phyloP scores from a whole-genome alignment of 1,284 basidiomycete genomes.

The Cerrena zonata region DNA sequence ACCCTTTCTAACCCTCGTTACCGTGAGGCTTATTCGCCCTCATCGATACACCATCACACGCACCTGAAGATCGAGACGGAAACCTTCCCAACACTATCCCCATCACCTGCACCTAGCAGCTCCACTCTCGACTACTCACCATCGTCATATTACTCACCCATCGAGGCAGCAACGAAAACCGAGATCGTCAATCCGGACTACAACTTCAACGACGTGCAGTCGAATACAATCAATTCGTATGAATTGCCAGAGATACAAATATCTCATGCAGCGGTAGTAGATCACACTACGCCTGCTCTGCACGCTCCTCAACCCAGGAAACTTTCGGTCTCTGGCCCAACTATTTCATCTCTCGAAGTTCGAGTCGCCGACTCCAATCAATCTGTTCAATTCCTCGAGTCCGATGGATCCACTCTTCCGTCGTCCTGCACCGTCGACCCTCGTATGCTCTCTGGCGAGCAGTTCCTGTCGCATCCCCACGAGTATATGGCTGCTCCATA shows the following conservation, averaged over 20 bases:
- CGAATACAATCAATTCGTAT: neutral
- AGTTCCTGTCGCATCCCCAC: too few relatives aligned
- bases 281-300: neutral
- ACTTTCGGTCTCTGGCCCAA: too few relatives aligned
- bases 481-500: too few relatives aligned
- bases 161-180: neutral
- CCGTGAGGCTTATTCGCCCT: conserved; percentile 8
- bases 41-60: too few relatives aligned
- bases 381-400: neutral
- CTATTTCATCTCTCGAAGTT: neutral
- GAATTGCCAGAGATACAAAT: neutral
- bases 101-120: neutral
- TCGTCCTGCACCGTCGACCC: neutral
- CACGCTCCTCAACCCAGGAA: neutral
- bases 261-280: neutral
- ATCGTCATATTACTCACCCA: neutral
- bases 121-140: neutral
- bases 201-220: neutral
- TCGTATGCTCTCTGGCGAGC: too few relatives aligned
- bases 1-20: conserved; percentile 7
- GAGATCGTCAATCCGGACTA: neutral
- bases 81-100: neutral
- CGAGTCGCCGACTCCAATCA: neutral
- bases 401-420: neutral
- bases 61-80: conserved; percentile 21